A percentile compares a stretch with the other conserved stretches of the same genome.
Evolutionary conservation across 305 asterid species (phyloP).

Genomic region (Solanum chacoense): DNA sequence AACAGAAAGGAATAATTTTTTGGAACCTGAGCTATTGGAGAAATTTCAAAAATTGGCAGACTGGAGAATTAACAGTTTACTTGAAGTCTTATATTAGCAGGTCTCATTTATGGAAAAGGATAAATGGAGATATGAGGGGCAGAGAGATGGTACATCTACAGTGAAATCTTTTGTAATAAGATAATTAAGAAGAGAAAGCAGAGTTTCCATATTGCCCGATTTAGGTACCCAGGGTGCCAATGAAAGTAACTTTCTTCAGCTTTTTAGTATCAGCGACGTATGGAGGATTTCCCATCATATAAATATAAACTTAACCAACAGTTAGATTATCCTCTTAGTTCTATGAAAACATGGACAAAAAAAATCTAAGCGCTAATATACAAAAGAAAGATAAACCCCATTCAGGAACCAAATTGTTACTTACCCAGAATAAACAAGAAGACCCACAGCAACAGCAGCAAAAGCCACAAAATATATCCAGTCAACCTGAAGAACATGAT

Average conservation of each 20-base stretch:
- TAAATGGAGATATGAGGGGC: not conserved
- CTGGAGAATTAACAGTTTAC: not conserved
- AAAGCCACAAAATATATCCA: conserved; percentile 93
- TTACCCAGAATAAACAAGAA: conserved; percentile 74
- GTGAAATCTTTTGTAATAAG: not conserved
- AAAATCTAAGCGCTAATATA: not conserved
- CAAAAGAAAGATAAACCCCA: not conserved
- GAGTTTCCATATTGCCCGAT: not conserved
- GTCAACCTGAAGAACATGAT: conserved; percentile 57
- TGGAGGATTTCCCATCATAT: not conserved
- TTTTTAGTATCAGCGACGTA: not conserved
- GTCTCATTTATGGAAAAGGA: not conserved
- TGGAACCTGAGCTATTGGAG: not conserved
- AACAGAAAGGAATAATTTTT: not conserved
- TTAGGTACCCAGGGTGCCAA: not conserved
- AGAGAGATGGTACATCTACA: not conserved
- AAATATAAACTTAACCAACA: not conserved
- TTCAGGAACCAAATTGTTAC: conserved; percentile 8
- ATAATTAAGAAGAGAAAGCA: not conserved
- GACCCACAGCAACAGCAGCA: conserved; percentile 69
- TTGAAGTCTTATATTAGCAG: not conserved
- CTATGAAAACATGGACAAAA: not conserved
- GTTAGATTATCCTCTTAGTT: not conserved
- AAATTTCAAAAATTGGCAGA: not conserved
- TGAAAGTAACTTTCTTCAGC: not conserved